These are phyloP conservation scores for Oryza meyeriana DNA, from an alignment of 176 grass and related monocot genomes.

Conservation along the genomic window DNA sequence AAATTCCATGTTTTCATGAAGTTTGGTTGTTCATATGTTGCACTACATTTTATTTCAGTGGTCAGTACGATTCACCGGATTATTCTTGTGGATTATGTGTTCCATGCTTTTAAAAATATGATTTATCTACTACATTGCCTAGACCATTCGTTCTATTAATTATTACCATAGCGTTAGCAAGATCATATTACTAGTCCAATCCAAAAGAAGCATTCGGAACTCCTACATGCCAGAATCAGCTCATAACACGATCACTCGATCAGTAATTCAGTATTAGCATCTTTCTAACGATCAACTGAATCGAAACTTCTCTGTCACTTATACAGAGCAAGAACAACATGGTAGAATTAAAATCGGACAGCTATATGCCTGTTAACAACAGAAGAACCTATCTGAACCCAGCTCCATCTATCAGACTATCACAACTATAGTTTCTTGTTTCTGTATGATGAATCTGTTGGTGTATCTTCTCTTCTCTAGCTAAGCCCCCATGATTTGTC, in stretches of 20 bases:
- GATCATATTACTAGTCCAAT: too few species aligned
- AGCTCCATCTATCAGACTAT: slow-evolving; percentile 14
- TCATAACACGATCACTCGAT: not conserved
- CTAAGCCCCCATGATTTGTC: slow-evolving; percentile 34
- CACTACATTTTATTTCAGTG: too few species aligned
- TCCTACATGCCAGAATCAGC: not conserved
- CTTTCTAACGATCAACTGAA: not conserved
- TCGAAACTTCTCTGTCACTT: not conserved
- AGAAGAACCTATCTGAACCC: slow-evolving; percentile 1
- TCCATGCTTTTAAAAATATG: too few species aligned
- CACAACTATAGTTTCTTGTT: not conserved
- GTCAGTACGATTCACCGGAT: too few species aligned
- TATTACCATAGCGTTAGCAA: too few species aligned
- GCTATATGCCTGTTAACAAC: slow-evolving; percentile 12
- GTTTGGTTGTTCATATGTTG: too few species aligned
- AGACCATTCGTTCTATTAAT: too few species aligned
- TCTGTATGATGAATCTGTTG: slow-evolving; percentile 23
- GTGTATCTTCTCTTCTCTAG: not conserved
- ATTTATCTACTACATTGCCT: too few species aligned
- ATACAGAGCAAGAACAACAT: slow-evolving; percentile 20
- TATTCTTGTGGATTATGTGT: too few species aligned
- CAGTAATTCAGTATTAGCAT: too few species aligned
- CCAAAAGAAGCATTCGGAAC: not conserved
- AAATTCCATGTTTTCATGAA: too few species aligned
- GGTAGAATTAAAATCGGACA: not conserved